phyloP scores from a whole-genome alignment of 495 filamentous ascomycete species.

The Penicillium daleae region DNA sequence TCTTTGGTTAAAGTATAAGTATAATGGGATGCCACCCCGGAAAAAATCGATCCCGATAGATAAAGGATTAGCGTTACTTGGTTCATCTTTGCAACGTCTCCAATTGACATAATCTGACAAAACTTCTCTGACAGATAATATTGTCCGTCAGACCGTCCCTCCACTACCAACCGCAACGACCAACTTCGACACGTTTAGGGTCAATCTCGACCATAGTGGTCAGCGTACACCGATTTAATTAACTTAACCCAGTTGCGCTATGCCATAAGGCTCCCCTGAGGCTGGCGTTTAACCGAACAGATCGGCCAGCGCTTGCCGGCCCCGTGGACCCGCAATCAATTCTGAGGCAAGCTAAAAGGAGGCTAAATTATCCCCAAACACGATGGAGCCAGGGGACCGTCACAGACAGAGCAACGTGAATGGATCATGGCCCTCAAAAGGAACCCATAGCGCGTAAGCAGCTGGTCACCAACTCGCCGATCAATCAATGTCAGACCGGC shows the following conservation, averaged over 20 bases:
- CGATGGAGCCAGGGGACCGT: neutral
- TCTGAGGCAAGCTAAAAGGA: neutral
- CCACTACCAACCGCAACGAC: neutral
- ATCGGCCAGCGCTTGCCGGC: conserved; percentile 1
- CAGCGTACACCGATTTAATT: neutral
- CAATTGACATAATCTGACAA: neutral
- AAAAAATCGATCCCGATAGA: neutral
- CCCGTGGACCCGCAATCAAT: neutral
- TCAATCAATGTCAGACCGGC: conserved; percentile 20
- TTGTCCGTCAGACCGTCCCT: neutral
- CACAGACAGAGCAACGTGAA: neutral
- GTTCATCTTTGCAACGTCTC: neutral
- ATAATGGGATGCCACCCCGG: neutral
- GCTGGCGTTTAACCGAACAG: neutral
- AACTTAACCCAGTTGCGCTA: neutral
- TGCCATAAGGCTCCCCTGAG: neutral
- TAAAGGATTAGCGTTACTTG: neutral
- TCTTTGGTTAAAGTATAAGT: neutral
- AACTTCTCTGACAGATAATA: no score
- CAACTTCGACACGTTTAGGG: neutral
- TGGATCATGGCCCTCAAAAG: neutral
- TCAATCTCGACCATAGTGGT: neutral
- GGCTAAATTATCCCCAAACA: conserved; percentile 3
- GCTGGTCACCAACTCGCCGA: conserved; percentile 9
- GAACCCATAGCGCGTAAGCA: neutral